Evolutionary conservation across 345 rosid species (phyloP), one percentile per base, ranked within the genome.

Genomic region (Excoecaria cochinchinensis): DNA sequence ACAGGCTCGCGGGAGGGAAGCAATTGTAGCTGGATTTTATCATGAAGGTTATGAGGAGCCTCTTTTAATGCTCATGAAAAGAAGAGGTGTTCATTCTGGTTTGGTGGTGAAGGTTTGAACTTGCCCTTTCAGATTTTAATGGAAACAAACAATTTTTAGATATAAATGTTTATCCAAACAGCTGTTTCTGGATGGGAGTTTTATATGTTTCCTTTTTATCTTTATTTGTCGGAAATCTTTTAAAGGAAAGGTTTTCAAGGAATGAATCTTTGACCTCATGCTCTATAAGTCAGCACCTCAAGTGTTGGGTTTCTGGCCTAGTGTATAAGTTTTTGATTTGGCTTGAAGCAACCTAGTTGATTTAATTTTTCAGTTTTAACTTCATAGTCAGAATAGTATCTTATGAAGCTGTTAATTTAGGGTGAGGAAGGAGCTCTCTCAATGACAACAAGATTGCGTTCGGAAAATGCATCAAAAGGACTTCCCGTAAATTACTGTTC

Each of bases 371-470:
- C 24, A 15, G 64, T 59, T 22, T 31, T 22, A 73, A 36, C 50
- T 57, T 12, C 1, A 31, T 74, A 10, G 65, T 58, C 25, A 10
- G 48, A 68, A 36, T 12, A 67, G 75, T 47, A 39, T 74, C 73
- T 78, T 53, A 76, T 59, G 8, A 46, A 80, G 61, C 73, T 76
- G 40, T 65, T 77, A 51, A 55, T 85, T 75, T 79, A 95, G 98
- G 98, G 99, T 6, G 99, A 95, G 81, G 99, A 93, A 86, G 97
- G 98, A 57, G 95, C 97, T 24, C 93, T 92, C 76, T 95, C 99
- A 58, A 92, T 93, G 97, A 93, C 99, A 63, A 91, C 99, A 65
- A 79, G 97, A 69, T 82, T 89, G 79, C 84, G 92, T 71, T 86
- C 97, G 25, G 87, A 78, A 79, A 86, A 73, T 81, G 80, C 83